Base-by-base conservation (phyloP, 805 yeast genomes). In the Schizosaccharomyces osmophilus region DNA sequence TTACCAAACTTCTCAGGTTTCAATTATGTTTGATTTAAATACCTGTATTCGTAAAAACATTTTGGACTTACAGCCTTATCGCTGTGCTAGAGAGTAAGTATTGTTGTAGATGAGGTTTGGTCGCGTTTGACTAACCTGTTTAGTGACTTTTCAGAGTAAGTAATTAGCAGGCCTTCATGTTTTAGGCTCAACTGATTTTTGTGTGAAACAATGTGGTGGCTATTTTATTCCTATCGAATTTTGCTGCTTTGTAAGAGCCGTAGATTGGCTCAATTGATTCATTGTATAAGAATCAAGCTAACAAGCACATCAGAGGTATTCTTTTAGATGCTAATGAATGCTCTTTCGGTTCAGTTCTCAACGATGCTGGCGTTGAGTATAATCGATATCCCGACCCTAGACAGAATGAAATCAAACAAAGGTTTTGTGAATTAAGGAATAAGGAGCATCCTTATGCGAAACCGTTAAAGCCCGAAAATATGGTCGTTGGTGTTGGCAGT, bases 311-410 rank as follows among this genome's bases (percentile, higher is more conserved):
- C 19, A 57, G 60, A 57, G 60, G 60, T 9, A 77, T 93, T 55
- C 75, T 93, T 26, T 75, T 93, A 61, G 98, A 93, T 72, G 98
- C 98, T 62, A 93, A 93, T 68, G 98, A 93, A 72, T 93, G 93
- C 70, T 84, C 97, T 1, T 85, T 83, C 69, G 98, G 97, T 0
- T 90, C 96, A 3, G 81, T 95, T 1, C 71, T 87, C 17, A 72
- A 71, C 1, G 90, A 84, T 64, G 63, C 70, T 15, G 62, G 66
- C 1, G 73, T 81, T 65, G 83, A 82, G 59, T 79, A 93, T 66
- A 83, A 93, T 74, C 78, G 98, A 68, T 93, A 93, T 70, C 98
- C 98, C 19, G 98, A 93, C 68, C 98, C 98, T 9, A 97, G 93
- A 73, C 97, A 90, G 69, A 63, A 79, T 5, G 83, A 77, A 42